Evolutionary conservation across 2,329 filamentous ascomycete genomes (phyloP).

Genomic region (Trichoderma endophyticum): DNA sequence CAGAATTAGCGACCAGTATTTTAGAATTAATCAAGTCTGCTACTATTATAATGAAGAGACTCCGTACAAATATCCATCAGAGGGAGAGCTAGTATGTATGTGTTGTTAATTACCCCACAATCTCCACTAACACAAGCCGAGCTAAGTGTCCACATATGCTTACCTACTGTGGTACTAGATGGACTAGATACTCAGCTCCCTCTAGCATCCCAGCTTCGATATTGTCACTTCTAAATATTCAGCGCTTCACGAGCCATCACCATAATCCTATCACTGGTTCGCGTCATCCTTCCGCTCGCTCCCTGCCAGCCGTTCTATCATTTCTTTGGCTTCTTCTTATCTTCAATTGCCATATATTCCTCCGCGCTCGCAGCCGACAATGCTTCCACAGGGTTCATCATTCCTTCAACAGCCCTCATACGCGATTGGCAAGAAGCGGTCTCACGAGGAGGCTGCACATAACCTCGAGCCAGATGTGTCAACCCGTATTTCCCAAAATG

Average conservation of each 20-base stretch:
- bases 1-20: background rate
- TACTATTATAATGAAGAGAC: background rate
- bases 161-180: background rate
- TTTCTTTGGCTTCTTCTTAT: conserved; percentile 36
- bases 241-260: background rate
- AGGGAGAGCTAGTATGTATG: background rate
- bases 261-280: background rate
- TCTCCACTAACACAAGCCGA: background rate
- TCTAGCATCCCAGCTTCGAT: background rate
- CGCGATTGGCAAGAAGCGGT: conserved; percentile 66
- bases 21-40: background rate
- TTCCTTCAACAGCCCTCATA: conserved; percentile 24
- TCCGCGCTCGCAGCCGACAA: conserved; percentile 27
- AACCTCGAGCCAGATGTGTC: conserved; percentile 61
- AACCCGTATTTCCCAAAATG: conserved; percentile 53
- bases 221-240: background rate
- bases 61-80: background rate
- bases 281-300: background rate
- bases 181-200: background rate
- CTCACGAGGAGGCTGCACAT: conserved; percentile 66
- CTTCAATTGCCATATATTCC: conserved; percentile 33
- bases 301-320: conserved; percentile 42
- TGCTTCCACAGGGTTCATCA: conserved; percentile 25
- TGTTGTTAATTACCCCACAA: background rate
- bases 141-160: background rate